phyloP scores from a whole-genome alignment of 2,329 filamentous ascomycete species.

The Botryosphaeria agaves region DNA sequence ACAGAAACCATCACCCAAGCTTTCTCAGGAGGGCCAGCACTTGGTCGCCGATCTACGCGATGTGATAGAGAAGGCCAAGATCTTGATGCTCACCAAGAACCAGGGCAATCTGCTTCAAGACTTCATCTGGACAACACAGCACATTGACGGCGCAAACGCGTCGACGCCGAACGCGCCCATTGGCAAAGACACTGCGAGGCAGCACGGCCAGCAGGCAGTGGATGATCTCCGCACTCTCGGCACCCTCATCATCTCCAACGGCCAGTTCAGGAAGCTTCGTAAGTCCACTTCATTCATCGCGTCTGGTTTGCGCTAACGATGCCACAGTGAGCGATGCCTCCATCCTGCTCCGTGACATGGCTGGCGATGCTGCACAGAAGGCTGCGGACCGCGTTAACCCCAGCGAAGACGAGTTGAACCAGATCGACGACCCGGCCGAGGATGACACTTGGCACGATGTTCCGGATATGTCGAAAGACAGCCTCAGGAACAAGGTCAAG shows the following conservation, averaged over 20 bases:
- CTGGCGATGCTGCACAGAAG: slow-evolving; percentile 71
- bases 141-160: slow-evolving; percentile 48
- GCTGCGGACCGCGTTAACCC: slow-evolving; percentile 62
- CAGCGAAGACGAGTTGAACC: slow-evolving; percentile 53
- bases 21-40: slow-evolving; percentile 67
- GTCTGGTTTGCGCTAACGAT: slow-evolving; percentile 7
- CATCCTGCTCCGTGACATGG: slow-evolving; percentile 74
- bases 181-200: slow-evolving; percentile 58
- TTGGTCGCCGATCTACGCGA: slow-evolving; percentile 62
- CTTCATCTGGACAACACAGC: slow-evolving; percentile 86
- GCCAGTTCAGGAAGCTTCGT: slow-evolving; percentile 84
- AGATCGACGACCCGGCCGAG: slow-evolving; percentile 69
- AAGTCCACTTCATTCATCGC: slow-evolving; percentile 21
- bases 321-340: slow-evolving; percentile 54
- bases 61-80: slow-evolving; percentile 71
- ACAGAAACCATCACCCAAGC: slow-evolving; percentile 50
- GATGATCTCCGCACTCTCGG: slow-evolving; percentile 79
- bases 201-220: slow-evolving; percentile 69
- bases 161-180: slow-evolving; percentile 47
- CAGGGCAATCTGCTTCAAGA: slow-evolving; percentile 87
- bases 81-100: slow-evolving; percentile 81
- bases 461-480: slow-evolving; percentile 55
- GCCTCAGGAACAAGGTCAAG: slow-evolving; percentile 51
- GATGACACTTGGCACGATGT: slow-evolving; percentile 91
- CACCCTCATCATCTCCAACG: slow-evolving; percentile 81